phyloP scores from a whole-genome alignment of 1,284 basidiomycete species.

The Trametes hirsuta region DNA sequence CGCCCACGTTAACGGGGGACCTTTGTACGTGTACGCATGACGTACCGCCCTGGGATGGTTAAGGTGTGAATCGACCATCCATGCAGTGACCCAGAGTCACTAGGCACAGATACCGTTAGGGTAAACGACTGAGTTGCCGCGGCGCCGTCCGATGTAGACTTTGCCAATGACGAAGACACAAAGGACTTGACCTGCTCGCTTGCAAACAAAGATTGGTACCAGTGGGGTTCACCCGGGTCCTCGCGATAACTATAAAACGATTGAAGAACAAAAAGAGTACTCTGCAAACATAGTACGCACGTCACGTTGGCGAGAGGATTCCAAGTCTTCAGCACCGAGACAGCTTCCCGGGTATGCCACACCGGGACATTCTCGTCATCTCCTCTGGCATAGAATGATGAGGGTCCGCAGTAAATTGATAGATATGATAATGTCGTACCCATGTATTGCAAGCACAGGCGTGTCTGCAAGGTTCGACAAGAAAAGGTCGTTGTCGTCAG shows the following conservation, averaged over 20 bases:
- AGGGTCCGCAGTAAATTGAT: neutral
- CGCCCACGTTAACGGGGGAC: neutral
- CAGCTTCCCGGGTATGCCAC: slow-evolving; percentile 75
- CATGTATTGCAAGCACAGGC: slow-evolving; percentile 79
- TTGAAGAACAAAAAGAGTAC: neutral
- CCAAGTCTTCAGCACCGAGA: slow-evolving; percentile 61
- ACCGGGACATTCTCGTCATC: slow-evolving; percentile 79
- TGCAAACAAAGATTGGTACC: slow-evolving; percentile 65
- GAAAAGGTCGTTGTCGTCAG: slow-evolving; percentile 88
- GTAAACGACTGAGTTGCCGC: slow-evolving; percentile 48
- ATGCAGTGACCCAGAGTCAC: slow-evolving; percentile 65
- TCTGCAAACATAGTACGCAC: slow-evolving; percentile 41
- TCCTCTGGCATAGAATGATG: slow-evolving; percentile 44
- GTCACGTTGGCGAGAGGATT: slow-evolving; percentile 51
- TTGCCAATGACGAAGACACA: slow-evolving; percentile 34
- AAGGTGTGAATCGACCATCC: slow-evolving; percentile 66
- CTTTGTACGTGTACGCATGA: neutral
- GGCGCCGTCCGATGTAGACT: neutral
- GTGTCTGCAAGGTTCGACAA: slow-evolving; percentile 74
- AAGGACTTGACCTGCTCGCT: slow-evolving; percentile 60
- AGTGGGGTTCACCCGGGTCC: slow-evolving; percentile 65
- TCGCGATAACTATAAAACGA: slow-evolving; percentile 56
- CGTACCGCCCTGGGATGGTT: slow-evolving; percentile 62
- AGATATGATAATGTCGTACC: slow-evolving; percentile 42
- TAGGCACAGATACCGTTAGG: slow-evolving; percentile 66